Conservation (phyloP, 805 yeast genomes). For the Cyberlindnera amylophila region DNA sequence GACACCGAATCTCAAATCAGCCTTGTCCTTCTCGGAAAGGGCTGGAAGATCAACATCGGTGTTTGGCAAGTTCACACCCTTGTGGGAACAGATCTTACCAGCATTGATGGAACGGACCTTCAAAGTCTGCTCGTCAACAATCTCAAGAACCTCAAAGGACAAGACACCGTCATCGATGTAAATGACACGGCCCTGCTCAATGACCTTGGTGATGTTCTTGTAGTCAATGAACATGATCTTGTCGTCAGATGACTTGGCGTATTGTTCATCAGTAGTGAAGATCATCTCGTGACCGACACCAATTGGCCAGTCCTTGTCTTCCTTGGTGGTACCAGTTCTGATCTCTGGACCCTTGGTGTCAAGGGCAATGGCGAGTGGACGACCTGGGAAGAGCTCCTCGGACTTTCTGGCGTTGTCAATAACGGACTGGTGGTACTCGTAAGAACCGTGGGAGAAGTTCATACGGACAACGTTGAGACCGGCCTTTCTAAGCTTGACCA, state of each 20-base stretch:
- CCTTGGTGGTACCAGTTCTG: constrained; percentile 93
- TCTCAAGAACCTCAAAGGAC: constrained; percentile 86
- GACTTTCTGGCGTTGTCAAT: constrained; percentile 95
- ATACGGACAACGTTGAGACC: constrained; percentile 97
- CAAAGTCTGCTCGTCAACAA: constrained; percentile 74
- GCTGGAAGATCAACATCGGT: constrained; percentile 99
- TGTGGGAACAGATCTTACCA: constrained; percentile 94
- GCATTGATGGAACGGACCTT: constrained; percentile 88
- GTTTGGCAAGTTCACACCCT: constrained; percentile 99
- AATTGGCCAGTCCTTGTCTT: constrained; percentile 78
- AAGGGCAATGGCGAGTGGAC: constrained; percentile 97
- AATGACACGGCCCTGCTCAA: constrained; percentile 81
- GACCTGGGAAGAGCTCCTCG: constrained; percentile 84
- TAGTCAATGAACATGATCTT: constrained; percentile 87
- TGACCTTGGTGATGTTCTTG: constrained; percentile 93
- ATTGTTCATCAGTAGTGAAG: constrained; percentile 86
- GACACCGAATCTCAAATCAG: constrained; percentile 92
- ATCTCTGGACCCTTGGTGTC: constrained; percentile 99
- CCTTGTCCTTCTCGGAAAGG: constrained; percentile 91
- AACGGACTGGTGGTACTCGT: constrained; percentile 96
- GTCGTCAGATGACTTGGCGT: constrained; percentile 69
- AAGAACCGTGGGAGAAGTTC: constrained; percentile 98
- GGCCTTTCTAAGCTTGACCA: constrained; percentile 88
- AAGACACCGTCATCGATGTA: constrained; percentile 97
- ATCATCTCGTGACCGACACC: constrained; percentile 84